Percentiles rank a stretch among this genome's conserved stretches.
These are phyloP conservation scores for Neonectria hederae DNA, from an alignment of 2,329 filamentous ascomycete genomes.

Conservation along the genomic window DNA sequence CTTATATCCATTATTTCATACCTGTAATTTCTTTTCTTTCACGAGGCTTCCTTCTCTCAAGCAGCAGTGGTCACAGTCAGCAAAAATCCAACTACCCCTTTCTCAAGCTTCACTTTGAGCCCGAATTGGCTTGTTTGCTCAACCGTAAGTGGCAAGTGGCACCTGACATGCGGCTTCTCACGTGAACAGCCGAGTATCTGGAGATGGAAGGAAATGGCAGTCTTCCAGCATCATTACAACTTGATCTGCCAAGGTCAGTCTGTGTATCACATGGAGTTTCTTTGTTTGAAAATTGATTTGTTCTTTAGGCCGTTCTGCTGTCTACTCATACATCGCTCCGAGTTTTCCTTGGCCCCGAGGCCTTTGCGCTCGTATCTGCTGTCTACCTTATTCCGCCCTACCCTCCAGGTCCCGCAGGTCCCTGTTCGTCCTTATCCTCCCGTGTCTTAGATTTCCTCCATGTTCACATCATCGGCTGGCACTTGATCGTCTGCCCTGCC, in stretches of 20 bases:
- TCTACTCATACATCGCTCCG: background rate
- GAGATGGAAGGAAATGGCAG: background rate
- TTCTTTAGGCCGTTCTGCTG: constrained; percentile 8
- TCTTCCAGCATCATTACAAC: background rate
- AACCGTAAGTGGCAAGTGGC: background rate
- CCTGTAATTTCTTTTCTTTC: constrained; percentile 42
- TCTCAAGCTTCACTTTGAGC: constrained; percentile 15
- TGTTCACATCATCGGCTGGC: constrained; percentile 22
- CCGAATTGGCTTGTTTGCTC: background rate
- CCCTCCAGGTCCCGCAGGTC: background rate
- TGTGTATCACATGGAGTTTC: background rate
- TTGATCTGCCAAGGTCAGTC: background rate
- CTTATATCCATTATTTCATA: constrained; percentile 45
- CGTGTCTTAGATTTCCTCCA: background rate
- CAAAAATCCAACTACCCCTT: constrained; percentile 40
- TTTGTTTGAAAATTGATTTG: constrained; percentile 20
- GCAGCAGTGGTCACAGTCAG: constrained; percentile 42
- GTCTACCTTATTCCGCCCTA: constrained; percentile 2
- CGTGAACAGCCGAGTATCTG: background rate
- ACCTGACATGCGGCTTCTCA: background rate
- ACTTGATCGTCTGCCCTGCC: background rate
- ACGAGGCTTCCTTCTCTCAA: constrained; percentile 42
- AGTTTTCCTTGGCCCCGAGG: background rate
- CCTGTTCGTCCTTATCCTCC: background rate
- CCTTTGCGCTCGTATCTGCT: background rate